Evolutionary conservation across 768 basidiomycete species (phyloP).

Genomic region (Clavulina sp.): DNA sequence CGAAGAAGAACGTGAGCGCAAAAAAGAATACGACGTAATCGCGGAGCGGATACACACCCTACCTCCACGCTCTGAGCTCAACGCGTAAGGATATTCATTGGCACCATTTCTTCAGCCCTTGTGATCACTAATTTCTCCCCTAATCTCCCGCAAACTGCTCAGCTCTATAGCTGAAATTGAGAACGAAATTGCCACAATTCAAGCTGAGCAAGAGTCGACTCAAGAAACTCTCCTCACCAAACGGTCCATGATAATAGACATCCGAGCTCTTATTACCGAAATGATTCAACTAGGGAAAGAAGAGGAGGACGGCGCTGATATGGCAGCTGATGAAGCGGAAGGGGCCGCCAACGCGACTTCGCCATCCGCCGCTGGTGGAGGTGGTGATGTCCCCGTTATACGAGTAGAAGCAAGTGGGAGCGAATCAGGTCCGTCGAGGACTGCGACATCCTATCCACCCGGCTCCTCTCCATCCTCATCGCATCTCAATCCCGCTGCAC

Average conservation of each 20-base stretch:
- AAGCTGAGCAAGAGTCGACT: conserved; percentile 56
- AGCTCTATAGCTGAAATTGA: conserved; percentile 56
- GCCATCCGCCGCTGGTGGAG: too few relatives aligned
- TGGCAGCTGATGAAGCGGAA: conserved; percentile 6
- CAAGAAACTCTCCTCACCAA: conserved; percentile 47
- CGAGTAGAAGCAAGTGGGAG: too few relatives aligned
- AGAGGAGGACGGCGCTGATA: conserved; percentile 30
- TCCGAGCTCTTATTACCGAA: conserved; percentile 42
- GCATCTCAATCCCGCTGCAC: conserved; percentile 23
- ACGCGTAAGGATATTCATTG: conserved; percentile 34
- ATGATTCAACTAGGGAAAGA: conserved; percentile 48
- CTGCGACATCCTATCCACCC: too few relatives aligned
- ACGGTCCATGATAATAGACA: conserved; percentile 45
- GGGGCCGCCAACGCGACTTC: too few relatives aligned
- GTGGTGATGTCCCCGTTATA: too few relatives aligned
- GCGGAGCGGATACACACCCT: conserved; percentile 69
- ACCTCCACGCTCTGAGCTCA: conserved; percentile 58
- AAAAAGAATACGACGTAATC: conserved; percentile 75
- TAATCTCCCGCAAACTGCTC: not conserved
- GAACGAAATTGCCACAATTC: conserved; percentile 62
- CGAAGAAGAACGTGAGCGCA: conserved; percentile 53
- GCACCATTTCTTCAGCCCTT: not conserved
- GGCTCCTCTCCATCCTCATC: too few relatives aligned
- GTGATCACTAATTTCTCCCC: not conserved
- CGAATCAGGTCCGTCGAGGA: too few relatives aligned